Evolutionary conservation across 2,329 filamentous ascomycete genomes (phyloP).

Genomic region (Talaromyces sp.): DNA sequence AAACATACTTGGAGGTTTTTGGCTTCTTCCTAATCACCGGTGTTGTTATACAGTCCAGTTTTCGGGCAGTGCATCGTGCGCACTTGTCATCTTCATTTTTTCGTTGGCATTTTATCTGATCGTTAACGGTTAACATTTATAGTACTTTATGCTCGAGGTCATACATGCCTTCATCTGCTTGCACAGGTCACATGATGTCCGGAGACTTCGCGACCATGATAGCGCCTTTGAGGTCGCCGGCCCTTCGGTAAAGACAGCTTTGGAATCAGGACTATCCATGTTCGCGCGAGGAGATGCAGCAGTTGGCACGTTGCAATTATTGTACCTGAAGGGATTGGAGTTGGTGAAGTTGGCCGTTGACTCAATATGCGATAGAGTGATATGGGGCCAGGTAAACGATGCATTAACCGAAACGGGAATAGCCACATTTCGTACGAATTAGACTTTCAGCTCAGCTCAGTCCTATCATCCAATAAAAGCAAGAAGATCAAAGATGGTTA

Average conservation of each 20-base stretch:
- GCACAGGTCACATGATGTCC: conserved; percentile 12
- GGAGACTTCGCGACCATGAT: conserved; percentile 1
- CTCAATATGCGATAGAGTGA: not conserved
- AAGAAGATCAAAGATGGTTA: not conserved
- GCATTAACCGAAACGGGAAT: not conserved
- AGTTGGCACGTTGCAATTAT: not conserved
- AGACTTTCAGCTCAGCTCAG: not conserved
- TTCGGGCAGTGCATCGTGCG: not conserved
- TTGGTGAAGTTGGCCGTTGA: not conserved
- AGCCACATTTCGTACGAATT: not conserved
- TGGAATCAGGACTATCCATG: not conserved
- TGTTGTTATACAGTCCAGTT: conserved; percentile 12
- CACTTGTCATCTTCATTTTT: conserved; percentile 2
- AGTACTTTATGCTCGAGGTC: not conserved
- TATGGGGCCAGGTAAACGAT: not conserved
- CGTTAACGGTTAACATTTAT: not conserved
- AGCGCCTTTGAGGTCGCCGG: not conserved
- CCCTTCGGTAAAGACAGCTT: not conserved
- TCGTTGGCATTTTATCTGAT: conserved; percentile 11
- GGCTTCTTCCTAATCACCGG: conserved; percentile 3
- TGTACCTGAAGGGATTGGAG: not conserved
- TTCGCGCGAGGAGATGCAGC: not conserved
- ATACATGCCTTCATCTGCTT: conserved; percentile 11
- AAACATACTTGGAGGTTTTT: not conserved
- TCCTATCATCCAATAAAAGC: not conserved